A percentile compares a stretch with the other conserved stretches of the same genome.
Conservation (phyloP, 768 basidiomycete species). For the Hypholoma sublateritium region DNA sequence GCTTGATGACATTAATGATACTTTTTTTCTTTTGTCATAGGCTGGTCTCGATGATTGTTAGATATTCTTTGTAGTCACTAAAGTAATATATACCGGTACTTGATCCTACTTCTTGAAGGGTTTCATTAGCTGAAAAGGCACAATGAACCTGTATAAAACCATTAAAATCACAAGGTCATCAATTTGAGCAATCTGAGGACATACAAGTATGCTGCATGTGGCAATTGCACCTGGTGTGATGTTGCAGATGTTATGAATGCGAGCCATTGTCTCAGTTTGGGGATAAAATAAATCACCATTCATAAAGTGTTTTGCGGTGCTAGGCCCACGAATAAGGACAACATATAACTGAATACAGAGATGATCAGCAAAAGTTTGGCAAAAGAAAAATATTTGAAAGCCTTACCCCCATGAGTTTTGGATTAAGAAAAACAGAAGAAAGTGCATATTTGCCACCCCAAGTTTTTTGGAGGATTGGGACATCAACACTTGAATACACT, state of each 20-base stretch:
- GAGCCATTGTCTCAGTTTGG: slow-evolving; percentile 15
- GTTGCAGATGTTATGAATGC: slow-evolving; percentile 12
- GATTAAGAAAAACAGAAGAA: slow-evolving; percentile 13
- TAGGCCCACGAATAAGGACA: slow-evolving; percentile 19
- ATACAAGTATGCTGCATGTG: slow-evolving; percentile 10
- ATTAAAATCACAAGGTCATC: not conserved
- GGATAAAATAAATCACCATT: slow-evolving; percentile 8
- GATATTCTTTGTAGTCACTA: slow-evolving; percentile 14
- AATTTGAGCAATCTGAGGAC: not conserved
- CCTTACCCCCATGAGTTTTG: slow-evolving; percentile 15
- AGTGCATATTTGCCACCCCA: slow-evolving; percentile 7
- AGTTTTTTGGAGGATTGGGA: slow-evolving; percentile 16
- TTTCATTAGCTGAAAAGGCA: slow-evolving; percentile 14
- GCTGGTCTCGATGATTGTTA: slow-evolving; percentile 12
- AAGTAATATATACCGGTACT: slow-evolving; percentile 15
- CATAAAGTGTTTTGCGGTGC: slow-evolving; percentile 11
- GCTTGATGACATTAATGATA: slow-evolving; percentile 12
- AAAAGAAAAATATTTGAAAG: not conserved
- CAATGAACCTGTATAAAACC: slow-evolving; percentile 11
- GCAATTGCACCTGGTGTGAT: slow-evolving; percentile 19
- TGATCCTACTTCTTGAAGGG: slow-evolving; percentile 12
- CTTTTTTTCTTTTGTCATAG: slow-evolving; percentile 10
- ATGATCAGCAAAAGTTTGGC: not conserved
- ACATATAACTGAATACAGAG: slow-evolving; percentile 13
- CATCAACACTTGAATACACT: slow-evolving; percentile 16